Evolutionary conservation across 2,329 filamentous ascomycete species (phyloP), one percentile per base, ranked within the genome.

Genomic region (Cadophora sp.): DNA sequence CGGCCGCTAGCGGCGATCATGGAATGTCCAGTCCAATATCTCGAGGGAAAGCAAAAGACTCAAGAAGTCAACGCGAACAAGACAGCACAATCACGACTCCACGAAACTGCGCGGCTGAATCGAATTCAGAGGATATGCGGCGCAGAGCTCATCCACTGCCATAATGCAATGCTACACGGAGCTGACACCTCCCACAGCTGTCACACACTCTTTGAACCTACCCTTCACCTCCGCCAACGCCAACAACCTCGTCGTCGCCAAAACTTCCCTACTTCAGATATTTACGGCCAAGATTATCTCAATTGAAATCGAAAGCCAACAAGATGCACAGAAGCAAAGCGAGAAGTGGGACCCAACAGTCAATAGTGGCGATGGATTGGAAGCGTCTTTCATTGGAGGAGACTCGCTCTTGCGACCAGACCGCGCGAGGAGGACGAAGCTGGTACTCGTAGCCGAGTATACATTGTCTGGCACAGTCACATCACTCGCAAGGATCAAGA

Each of bases 131-230:
- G 53, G 68, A 62, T 51, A 70, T 69, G 68, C 68, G 71, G 64
- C 69, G 56, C 59, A 59, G 53, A 58, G 63, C 37, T 48, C 64
- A 50, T 50, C 59, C 14, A 67, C 53, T 53, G 58, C 64, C 69
- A 79, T 73, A 77, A 98, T 98, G 95, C 95, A 98, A 88, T 97
- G 93, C 85, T 98, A 98, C 83, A 94, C 93, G 78, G 96, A 99
- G 86, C 86, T 99, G 79, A 90, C 93, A 80, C 92, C 95, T 83
- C 94, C 96, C 65, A 97, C 94, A 79, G 94, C 94, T 79, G 94
- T 98, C 81, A 94, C 93, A 77, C 92, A 97, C 82, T 93, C 94
- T 72, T 82, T 97, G 76, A 87, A 85, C 69, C 82, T 97, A 50
- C 88, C 94, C 43, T 94, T 99, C 77, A 85, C 91, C 58, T 91